phyloP scores from a whole-genome alignment of 2,329 filamentous ascomycete genomes.

The Beauveria medogensis region DNA sequence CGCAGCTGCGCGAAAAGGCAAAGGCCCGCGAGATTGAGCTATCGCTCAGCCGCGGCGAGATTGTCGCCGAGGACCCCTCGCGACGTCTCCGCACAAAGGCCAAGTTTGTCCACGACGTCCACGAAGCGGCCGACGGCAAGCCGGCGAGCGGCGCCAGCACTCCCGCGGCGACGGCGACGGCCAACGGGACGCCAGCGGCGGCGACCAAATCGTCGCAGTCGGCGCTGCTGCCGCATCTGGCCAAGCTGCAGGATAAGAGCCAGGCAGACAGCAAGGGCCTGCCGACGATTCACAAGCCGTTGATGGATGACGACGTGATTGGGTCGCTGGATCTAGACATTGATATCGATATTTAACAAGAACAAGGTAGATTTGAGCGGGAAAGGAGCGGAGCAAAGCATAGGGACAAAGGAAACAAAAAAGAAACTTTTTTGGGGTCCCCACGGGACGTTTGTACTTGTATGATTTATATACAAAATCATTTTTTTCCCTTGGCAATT shows the following conservation, averaged over 20 bases:
- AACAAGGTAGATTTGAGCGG: neutral
- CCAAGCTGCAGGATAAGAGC: constrained; percentile 45
- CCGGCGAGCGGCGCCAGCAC: constrained; percentile 42
- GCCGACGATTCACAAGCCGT: constrained; percentile 65
- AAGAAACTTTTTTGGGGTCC: too few relatives aligned
- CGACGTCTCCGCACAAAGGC: constrained; percentile 58
- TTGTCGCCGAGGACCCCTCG: constrained; percentile 48
- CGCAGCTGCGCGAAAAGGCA: constrained; percentile 73
- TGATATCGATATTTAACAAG: constrained; percentile 70
- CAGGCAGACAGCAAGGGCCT: constrained; percentile 51
- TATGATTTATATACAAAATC: too few relatives aligned
- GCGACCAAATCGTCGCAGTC: constrained; percentile 23
- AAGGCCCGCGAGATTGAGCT: constrained; percentile 52
- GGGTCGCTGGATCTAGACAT: constrained; percentile 82
- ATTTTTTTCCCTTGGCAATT: too few relatives aligned
- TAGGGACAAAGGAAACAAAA: too few relatives aligned
- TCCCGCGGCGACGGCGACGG: constrained; percentile 27
- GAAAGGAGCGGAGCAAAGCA: too few relatives aligned
- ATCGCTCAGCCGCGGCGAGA: constrained; percentile 56
- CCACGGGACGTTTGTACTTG: too few relatives aligned
- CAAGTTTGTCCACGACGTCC: constrained; percentile 59
- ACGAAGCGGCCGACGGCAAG: constrained; percentile 31
- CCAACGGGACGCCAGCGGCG: constrained; percentile 44
- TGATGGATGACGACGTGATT: constrained; percentile 90
- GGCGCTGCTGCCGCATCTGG: constrained; percentile 41